Base-by-base conservation (phyloP, 768 basidiomycete genomes). In the Chalciporus piperatus region DNA sequence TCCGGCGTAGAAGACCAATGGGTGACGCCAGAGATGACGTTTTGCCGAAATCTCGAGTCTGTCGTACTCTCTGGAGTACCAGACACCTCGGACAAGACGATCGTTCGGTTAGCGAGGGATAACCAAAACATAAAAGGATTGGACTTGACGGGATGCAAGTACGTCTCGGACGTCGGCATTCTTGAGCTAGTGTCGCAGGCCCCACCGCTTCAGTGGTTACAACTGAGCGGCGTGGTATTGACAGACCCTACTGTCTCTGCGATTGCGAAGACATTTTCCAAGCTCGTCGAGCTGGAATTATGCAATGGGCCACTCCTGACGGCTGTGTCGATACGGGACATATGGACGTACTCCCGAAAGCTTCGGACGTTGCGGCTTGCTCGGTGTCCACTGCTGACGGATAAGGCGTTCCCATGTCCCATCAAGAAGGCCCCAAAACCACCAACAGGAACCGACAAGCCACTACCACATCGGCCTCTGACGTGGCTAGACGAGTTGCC, bases 321-420 rank as follows among this genome's bases (percentile, higher is more conserved):
- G 8, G 78, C 81, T 6, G 65, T 78, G 41, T 83, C 89, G 0
- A 76, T 92, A 30, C 81, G 87, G 33, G 89, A 92, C 61, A 76
- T 97, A n/a, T 87, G 93, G 78, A 76, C 78, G 27, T 90, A 84
- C 68, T 87, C 87, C 41, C 82, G 89, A 56, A 88, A 83, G 63
- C 74, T 98, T 47, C 78, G 89, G 8, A 82, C 78, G 41, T 65
- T 97, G 54, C 83, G 87, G 58, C 71, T 98, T 42, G 84, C 88
- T 35, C 85, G 88, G 47, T 97, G 92, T 66, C 67, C 78, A 23
- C 73, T 82, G 13, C 70, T 97, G 58, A 88, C 88, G 23, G 91
- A 95, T 73, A 83, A 78, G 59, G 83, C 83, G 1, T 89, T 95
- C 66, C 92, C 92, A 11, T 76, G 78, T 41, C 62, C 70, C 4